Percentiles rank a stretch among this genome's conserved stretches.
phyloP scores from a whole-genome alignment of 2,329 filamentous ascomycete species.

The Chaetomium sp. region DNA sequence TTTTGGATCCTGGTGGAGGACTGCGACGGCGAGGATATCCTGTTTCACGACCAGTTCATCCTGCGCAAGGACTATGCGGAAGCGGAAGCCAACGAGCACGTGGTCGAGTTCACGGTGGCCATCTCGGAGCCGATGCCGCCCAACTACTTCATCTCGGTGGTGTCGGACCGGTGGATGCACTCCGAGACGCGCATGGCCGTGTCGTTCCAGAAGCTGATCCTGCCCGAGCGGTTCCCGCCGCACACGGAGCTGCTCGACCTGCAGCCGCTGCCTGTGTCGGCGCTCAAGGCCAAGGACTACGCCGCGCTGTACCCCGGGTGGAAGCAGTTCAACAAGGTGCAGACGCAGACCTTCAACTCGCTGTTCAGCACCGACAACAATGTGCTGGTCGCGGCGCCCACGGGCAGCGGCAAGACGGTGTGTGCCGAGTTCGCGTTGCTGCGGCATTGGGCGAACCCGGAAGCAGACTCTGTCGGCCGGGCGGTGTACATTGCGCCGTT shows the following conservation, averaged over 20 bases:
- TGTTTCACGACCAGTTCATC: slow-evolving; percentile 92
- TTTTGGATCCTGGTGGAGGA: slow-evolving; percentile 99
- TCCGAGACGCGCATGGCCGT: slow-evolving; percentile 89
- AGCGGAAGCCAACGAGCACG: slow-evolving; percentile 82
- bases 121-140: slow-evolving; percentile 97
- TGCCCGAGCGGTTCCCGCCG: slow-evolving; percentile 91
- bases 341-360: slow-evolving; percentile 95
- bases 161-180: slow-evolving; percentile 98
- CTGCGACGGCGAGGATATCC: slow-evolving; percentile 90
- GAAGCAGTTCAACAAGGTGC: slow-evolving; percentile 91
- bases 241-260: slow-evolving; percentile 89
- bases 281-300: slow-evolving; percentile 80
- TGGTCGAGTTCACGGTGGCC: slow-evolving; percentile 92
- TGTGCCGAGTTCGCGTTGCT: slow-evolving; percentile 92
- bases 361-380: slow-evolving; percentile 88
- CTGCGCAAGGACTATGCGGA: slow-evolving; percentile 83
- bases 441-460: slow-evolving; percentile 71
- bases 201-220: slow-evolving; percentile 87
- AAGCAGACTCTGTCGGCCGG: slow-evolving; percentile 50
- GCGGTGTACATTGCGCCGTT: slow-evolving; percentile 93
- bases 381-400: slow-evolving; percentile 86
- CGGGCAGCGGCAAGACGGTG: slow-evolving; percentile 92
- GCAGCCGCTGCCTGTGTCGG: slow-evolving; percentile 82
- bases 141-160: slow-evolving; percentile 93
- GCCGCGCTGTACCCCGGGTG: slow-evolving; percentile 74